Evolutionary conservation across 441 rosid species (phyloP).

Genomic region (Aleurites moluccanus): DNA sequence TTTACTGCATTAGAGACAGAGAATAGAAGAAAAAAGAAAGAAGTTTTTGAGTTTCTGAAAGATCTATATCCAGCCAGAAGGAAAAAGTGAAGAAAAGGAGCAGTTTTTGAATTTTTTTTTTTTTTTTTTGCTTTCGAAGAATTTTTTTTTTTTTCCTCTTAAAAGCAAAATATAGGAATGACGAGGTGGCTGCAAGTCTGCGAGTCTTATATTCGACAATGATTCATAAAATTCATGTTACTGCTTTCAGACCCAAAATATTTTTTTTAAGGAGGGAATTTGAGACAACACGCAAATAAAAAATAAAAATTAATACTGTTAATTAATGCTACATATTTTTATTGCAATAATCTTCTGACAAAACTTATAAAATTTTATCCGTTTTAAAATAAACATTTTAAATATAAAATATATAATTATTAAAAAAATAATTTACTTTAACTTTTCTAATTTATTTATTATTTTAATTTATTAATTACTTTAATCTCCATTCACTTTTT

Average conservation of each 20-base stretch:
- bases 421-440: too few species aligned
- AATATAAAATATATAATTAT: too few species aligned
- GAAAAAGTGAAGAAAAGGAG: background rate
- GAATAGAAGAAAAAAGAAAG: background rate
- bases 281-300: too few species aligned
- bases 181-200: background rate
- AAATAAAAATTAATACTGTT: too few species aligned
- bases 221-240: background rate
- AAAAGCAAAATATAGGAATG: conserved; percentile 13
- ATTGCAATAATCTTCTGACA: too few species aligned
- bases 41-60: background rate
- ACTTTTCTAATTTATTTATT: too few species aligned
- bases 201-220: background rate
- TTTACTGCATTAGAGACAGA: conserved; percentile 1
- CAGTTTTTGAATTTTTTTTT: background rate
- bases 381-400: too few species aligned
- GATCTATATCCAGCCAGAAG: background rate
- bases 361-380: too few species aligned
- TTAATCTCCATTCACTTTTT: too few species aligned
- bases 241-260: background rate
- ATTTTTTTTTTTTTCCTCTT: background rate
- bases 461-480: too few species aligned
- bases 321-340: too few species aligned
- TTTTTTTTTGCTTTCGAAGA: background rate
- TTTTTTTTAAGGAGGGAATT: too few species aligned